Evolutionary conservation across 2,329 filamentous ascomycete genomes (phyloP).

Genomic region (Mycogone perniciosa): DNA sequence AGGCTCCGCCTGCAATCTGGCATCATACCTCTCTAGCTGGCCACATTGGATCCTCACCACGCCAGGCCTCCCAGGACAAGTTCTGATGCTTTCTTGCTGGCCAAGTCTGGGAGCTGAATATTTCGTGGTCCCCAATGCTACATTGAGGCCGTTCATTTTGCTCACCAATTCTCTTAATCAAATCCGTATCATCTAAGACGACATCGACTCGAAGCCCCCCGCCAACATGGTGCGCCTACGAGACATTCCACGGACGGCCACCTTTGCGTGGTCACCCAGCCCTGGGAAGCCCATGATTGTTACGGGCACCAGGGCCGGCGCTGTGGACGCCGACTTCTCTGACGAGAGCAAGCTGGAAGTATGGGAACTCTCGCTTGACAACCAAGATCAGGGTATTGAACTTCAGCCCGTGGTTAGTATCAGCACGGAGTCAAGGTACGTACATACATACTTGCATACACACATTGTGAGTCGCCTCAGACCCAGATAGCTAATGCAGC

Average conservation of each 20-base stretch:
- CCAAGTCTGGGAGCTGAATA: conserved; percentile 10
- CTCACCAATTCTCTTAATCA: neutral
- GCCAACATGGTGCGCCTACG: conserved; percentile 83
- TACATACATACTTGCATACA: neutral
- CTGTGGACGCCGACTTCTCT: conserved; percentile 94
- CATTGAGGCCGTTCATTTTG: conserved; percentile 7
- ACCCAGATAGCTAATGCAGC: conserved; percentile 11
- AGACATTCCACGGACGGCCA: conserved; percentile 93
- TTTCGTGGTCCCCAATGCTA: conserved; percentile 10
- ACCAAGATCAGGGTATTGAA: conserved; percentile 68
- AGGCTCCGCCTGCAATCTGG: conserved; percentile 37
- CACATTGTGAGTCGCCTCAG: neutral
- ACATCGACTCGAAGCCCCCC: conserved; percentile 18
- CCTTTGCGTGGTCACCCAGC: conserved; percentile 93
- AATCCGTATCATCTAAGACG: no score
- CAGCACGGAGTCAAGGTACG: conserved; percentile 80
- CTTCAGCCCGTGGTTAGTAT: conserved; percentile 80
- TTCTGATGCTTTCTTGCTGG: conserved; percentile 9
- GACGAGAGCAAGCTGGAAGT: conserved; percentile 94
- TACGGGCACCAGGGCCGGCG: conserved; percentile 89
- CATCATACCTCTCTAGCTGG: conserved; percentile 30
- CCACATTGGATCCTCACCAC: conserved; percentile 6
- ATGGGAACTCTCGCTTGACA: conserved; percentile 86
- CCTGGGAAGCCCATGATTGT: conserved; percentile 74
- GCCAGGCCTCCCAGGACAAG: conserved; percentile 12